These are phyloP conservation scores for Puccinia coronata DNA, from an alignment of 1,284 basidiomycete genomes.

Conservation along the genomic window DNA sequence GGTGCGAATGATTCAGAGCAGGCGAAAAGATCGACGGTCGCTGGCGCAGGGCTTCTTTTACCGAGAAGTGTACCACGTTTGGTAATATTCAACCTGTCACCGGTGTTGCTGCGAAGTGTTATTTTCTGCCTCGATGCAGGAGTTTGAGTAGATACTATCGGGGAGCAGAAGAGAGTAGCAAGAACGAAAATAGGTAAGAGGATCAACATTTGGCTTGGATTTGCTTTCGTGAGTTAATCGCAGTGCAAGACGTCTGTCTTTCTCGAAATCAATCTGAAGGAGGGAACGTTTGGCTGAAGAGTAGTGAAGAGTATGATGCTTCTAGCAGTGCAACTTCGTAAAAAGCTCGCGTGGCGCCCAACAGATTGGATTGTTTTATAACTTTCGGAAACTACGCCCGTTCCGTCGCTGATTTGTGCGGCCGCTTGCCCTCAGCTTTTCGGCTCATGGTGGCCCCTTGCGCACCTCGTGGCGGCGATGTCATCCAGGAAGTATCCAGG, in stretches of 20 bases:
- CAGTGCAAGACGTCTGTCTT: too few species aligned
- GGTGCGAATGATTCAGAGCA: slow-evolving; percentile 8
- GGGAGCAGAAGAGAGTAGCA: not conserved
- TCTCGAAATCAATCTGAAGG: not conserved
- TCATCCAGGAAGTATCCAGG: not conserved
- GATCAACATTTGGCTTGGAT: not conserved
- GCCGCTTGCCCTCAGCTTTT: not conserved
- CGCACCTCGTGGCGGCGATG: not conserved
- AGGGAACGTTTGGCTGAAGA: too few species aligned
- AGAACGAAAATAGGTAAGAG: not conserved
- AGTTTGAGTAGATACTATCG: not conserved
- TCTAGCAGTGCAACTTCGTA: not conserved
- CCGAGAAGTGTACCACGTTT: too few species aligned
- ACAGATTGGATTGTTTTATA: not conserved
- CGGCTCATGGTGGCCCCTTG: not conserved
- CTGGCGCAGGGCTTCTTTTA: not conserved
- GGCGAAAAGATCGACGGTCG: not conserved
- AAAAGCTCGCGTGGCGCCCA: not conserved
- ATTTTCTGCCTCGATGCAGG: too few species aligned
- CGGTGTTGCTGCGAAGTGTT: too few species aligned
- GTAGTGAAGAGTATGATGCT: too few species aligned
- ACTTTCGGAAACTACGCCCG: not conserved
- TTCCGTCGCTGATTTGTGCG: not conserved
- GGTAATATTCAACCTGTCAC: too few species aligned
- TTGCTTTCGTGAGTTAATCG: not conserved